These are phyloP conservation scores for Daldinia concentrica DNA, from an alignment of 495 filamentous ascomycete genomes.

Conservation along the genomic window DNA sequence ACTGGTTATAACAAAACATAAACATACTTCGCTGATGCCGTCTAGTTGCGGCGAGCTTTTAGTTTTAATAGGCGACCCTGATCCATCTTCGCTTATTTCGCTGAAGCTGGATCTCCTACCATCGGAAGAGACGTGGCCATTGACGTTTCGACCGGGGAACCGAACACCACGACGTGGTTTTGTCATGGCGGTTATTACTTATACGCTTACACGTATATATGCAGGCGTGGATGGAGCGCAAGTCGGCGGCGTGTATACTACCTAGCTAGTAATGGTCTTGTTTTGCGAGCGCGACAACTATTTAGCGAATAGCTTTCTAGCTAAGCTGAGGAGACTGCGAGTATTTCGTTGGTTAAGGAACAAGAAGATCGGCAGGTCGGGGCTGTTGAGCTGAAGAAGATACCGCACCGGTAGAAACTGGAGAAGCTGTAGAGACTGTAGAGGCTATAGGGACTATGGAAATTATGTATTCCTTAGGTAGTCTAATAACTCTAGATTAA, in stretches of 20 bases:
- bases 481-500: neutral
- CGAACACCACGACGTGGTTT: constrained; percentile 84
- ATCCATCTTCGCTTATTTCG: constrained; percentile 80
- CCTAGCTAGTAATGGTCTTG: neutral
- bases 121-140: constrained; percentile 55
- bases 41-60: constrained; percentile 54
- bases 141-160: constrained; percentile 73
- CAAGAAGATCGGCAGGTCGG: neutral
- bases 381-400: neutral
- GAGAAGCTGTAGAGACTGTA: too few species aligned
- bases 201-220: neutral
- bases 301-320: neutral
- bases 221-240: neutral
- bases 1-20: constrained; percentile 1
- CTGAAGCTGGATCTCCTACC: constrained; percentile 77
- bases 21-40: constrained; percentile 51
- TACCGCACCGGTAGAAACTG: neutral
- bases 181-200: constrained; percentile 61
- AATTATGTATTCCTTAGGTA: neutral
- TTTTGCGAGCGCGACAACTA: constrained; percentile 13
- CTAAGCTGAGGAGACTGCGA: neutral
- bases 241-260: neutral
- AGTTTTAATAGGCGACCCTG: constrained; percentile 59
- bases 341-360: constrained; percentile 6
- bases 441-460: constrained; percentile 3